A percentile compares a stretch with the other conserved stretches of the same genome.
Evolutionary conservation across 2,329 filamentous ascomycete species (phyloP).

Genomic region (Fusarium goolgardi): DNA sequence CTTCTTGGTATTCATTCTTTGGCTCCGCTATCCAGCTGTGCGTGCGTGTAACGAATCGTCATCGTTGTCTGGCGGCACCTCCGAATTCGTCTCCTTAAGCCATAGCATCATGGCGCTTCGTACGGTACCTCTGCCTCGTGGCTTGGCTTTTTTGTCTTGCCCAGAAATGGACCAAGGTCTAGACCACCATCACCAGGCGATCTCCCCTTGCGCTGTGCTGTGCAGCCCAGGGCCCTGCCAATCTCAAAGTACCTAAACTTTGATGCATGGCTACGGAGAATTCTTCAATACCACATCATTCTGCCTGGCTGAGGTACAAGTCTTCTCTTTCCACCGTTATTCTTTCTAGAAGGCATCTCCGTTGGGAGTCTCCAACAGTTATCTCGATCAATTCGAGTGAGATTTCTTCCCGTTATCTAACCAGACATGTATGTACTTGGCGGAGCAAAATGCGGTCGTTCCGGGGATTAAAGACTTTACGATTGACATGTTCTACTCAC

Average conservation of each 20-base stretch:
- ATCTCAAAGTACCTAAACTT: neutral
- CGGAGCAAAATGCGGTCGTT: conserved; percentile 16
- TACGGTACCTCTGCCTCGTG: conserved; percentile 24
- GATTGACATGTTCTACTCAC: conserved; percentile 14
- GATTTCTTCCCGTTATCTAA: conserved; percentile 7
- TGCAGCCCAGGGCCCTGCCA: neutral
- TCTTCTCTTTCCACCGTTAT: conserved; percentile 8
- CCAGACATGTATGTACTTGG: no score
- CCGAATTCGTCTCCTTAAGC: conserved; percentile 22
- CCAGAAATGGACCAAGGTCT: conserved; percentile 27
- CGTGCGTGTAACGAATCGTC: conserved; percentile 6
- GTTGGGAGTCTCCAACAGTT: conserved; percentile 6
- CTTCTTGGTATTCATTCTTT: neutral
- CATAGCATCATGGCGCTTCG: conserved; percentile 33
- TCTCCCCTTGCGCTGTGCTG: conserved; percentile 20
- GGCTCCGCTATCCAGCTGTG: conserved; percentile 26
- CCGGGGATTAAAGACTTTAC: conserved; percentile 15
- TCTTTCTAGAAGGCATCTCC: conserved; percentile 39
- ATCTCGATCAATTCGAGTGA: conserved; percentile 14
- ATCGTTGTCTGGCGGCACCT: conserved; percentile 25
- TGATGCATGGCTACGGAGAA: conserved; percentile 26
- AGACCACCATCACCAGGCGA: conserved; percentile 14
- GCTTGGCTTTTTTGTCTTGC: conserved; percentile 22
- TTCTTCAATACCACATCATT: conserved; percentile 9
- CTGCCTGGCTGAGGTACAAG: no score